These are phyloP conservation scores for Paspalum vaginatum DNA, from an alignment of 176 grass and related monocot species.

Conservation along the genomic window DNA sequence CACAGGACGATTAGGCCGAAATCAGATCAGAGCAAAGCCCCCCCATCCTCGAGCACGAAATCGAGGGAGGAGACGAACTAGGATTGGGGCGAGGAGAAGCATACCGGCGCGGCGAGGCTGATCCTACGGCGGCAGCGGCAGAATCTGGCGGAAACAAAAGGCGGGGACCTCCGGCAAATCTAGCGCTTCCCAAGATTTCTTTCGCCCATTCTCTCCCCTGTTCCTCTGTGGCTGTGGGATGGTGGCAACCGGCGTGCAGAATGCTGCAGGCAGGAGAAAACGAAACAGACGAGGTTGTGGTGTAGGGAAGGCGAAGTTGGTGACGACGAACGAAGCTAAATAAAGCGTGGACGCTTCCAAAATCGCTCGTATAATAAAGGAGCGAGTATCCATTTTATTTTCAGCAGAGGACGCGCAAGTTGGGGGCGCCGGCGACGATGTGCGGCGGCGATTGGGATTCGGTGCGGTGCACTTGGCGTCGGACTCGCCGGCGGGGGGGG, in stretches of 20 bases:
- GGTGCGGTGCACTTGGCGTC: neutral
- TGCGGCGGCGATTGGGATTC: neutral
- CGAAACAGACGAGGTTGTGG: neutral
- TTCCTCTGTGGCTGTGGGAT: too few species aligned
- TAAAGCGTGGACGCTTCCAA: slow-evolving; percentile 22
- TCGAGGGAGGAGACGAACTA: neutral
- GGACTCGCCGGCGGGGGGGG: neutral
- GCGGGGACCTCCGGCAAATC: neutral
- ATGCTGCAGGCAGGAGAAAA: too few species aligned
- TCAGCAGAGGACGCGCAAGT: neutral
- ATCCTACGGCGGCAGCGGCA: neutral
- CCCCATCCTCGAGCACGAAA: neutral
- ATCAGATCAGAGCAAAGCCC: slow-evolving; percentile 28
- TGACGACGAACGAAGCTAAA: neutral
- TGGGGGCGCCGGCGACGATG: neutral
- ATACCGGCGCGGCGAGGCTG: neutral
- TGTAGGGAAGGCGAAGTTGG: neutral
- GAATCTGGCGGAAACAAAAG: slow-evolving; percentile 15
- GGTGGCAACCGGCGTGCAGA: too few species aligned
- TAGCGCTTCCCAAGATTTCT: slow-evolving; percentile 15
- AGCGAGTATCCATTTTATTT: too few species aligned
- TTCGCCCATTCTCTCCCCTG: neutral
- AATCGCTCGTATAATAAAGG: neutral
- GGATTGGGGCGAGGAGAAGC: neutral
- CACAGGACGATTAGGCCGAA: slow-evolving; percentile 1